phyloP scores from a whole-genome alignment of 2,329 filamentous ascomycete species.

The Penicillium oxalicum region DNA sequence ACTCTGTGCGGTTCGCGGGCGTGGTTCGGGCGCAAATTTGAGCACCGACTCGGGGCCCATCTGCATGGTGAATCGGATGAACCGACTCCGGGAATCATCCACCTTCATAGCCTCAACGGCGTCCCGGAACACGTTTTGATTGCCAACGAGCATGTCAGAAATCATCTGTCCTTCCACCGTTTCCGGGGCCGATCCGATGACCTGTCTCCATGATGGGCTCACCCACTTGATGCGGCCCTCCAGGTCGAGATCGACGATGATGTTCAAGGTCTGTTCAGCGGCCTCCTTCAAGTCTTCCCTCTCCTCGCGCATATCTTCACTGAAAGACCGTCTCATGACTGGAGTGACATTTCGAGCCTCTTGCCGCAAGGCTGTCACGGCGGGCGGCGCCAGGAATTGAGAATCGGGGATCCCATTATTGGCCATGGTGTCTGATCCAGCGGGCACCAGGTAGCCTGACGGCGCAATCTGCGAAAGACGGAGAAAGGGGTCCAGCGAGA shows the following conservation, averaged over 20 bases:
- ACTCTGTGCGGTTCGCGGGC: conserved; percentile 17
- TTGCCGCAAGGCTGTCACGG: conserved; percentile 40
- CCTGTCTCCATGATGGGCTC: conserved; percentile 90
- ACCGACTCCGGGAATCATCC: conserved; percentile 88
- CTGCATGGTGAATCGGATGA: conserved; percentile 71
- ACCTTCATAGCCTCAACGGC: conserved; percentile 83
- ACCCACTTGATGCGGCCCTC: conserved; percentile 92
- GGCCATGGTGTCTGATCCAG: conserved; percentile 33
- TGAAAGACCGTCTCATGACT: conserved; percentile 60
- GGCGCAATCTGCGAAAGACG: conserved; percentile 1
- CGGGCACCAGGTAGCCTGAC: conserved; percentile 7
- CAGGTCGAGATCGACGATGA: conserved; percentile 88
- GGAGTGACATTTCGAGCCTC: conserved; percentile 37
- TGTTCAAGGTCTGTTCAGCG: conserved; percentile 91
- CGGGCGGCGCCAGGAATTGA: conserved; percentile 40
- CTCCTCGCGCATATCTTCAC: conserved; percentile 86
- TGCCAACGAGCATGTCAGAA: conserved; percentile 71
- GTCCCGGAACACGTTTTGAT: conserved; percentile 73
- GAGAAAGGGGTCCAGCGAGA: not conserved
- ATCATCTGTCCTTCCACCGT: conserved; percentile 71
- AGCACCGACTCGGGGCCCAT: conserved; percentile 66
- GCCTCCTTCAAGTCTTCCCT: conserved; percentile 90
- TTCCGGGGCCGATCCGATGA: conserved; percentile 73
- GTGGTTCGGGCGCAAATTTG: conserved; percentile 38
- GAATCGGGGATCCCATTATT: conserved; percentile 34